Conservation (phyloP, 768 basidiomycete species). For the Boletus subparvulus region DNA sequence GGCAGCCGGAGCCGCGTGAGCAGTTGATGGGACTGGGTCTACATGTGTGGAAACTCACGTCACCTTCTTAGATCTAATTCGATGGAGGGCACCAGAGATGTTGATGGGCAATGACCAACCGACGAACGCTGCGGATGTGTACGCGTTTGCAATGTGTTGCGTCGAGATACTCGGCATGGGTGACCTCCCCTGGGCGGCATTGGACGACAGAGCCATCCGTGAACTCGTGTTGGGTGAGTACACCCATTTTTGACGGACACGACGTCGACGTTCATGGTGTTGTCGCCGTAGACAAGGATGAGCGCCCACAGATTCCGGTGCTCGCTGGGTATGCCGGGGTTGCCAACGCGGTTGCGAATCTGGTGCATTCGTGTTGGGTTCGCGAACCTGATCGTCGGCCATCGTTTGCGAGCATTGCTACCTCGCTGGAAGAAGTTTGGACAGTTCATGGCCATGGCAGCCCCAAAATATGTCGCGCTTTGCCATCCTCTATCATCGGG, state of each 20-base stretch:
- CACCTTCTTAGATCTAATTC: slow-evolving; percentile 51
- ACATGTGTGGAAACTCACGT: background rate
- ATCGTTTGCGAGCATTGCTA: slow-evolving; percentile 49
- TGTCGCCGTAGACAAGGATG: slow-evolving; percentile 43
- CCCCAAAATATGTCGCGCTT: background rate
- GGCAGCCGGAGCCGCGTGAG: slow-evolving; percentile 46
- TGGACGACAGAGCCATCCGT: slow-evolving; percentile 51
- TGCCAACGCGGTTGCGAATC: slow-evolving; percentile 35
- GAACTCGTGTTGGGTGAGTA: slow-evolving; percentile 50
- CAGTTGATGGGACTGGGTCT: background rate
- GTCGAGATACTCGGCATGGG: slow-evolving; percentile 64
- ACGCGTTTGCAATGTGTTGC: slow-evolving; percentile 66
- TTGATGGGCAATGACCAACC: slow-evolving; percentile 46
- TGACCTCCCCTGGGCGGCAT: slow-evolving; percentile 54
- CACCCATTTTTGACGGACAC: background rate
- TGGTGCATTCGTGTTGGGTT: slow-evolving; percentile 60
- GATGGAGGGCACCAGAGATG: slow-evolving; percentile 74
- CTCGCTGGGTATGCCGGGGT: slow-evolving; percentile 33
- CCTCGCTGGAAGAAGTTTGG: slow-evolving; percentile 46
- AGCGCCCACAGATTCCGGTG: slow-evolving; percentile 49
- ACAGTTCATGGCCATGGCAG: slow-evolving; percentile 33
- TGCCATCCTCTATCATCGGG: background rate
- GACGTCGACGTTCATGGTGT: slow-evolving; percentile 19
- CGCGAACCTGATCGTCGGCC: slow-evolving; percentile 51
- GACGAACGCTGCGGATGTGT: slow-evolving; percentile 62